Conservation (phyloP, 2,329 filamentous ascomycete species). For the Claviceps spartinae region DNA sequence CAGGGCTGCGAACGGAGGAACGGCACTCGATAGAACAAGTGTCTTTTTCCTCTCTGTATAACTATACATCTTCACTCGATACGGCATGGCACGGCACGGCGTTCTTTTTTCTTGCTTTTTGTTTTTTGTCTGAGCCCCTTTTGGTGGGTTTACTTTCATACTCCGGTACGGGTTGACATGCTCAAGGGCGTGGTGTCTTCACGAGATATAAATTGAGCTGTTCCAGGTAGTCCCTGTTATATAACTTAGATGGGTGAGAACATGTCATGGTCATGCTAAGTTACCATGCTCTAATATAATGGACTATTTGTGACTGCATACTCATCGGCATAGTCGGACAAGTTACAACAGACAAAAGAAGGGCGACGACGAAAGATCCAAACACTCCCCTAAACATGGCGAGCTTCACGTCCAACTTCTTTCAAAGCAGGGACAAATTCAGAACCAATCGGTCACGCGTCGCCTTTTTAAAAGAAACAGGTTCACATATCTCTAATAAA, state of each 20-base stretch:
- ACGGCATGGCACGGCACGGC: constrained; percentile 39
- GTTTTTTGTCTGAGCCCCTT: neutral
- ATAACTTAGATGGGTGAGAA: neutral
- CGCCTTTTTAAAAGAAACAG: no score
- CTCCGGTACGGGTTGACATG: constrained; percentile 4
- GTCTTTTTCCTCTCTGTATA: constrained; percentile 17
- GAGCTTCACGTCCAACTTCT: constrained; percentile 46
- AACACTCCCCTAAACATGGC: constrained; percentile 16
- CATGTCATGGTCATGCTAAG: neutral
- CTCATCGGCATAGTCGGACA: neutral
- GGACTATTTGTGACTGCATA: constrained; percentile 6
- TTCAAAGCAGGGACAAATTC: constrained; percentile 31
- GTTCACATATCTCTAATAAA: no score
- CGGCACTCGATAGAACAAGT: neutral
- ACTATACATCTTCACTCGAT: constrained; percentile 40
- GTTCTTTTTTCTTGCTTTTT: constrained; percentile 7
- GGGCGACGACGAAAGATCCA: neutral
- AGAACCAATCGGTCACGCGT: no score
- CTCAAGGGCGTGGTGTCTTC: constrained; percentile 9
- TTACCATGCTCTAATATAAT: constrained; percentile 5
- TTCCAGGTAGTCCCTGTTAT: neutral
- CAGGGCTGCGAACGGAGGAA: neutral
- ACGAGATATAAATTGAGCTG: neutral
- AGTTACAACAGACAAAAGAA: no score
- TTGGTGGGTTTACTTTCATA: neutral